Conservation (phyloP, 2,329 filamentous ascomycete species). For the Pseudophaeomoniella oleicola region DNA sequence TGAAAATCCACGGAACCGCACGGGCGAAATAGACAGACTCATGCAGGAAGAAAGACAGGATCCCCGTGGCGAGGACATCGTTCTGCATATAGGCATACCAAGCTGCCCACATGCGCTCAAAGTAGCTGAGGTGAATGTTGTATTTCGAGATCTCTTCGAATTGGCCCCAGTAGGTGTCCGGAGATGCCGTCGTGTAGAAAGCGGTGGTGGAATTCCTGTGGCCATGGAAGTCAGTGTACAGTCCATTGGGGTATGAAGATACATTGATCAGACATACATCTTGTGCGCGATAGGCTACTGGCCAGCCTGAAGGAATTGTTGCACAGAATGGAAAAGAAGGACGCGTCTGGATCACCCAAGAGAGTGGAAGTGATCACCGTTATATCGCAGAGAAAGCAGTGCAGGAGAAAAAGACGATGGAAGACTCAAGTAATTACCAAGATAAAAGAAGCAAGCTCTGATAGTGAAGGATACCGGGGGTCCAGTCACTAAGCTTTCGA, state of each 20-base stretch:
- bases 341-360: no score
- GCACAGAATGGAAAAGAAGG: no score
- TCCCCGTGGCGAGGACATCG: conserved; percentile 86
- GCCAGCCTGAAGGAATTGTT: no score
- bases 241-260: no score
- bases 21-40: conserved; percentile 91
- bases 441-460: no score
- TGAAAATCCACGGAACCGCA: conserved; percentile 78
- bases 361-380: no score
- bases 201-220: conserved; percentile 33
- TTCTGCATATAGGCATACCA: conserved; percentile 99
- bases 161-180: conserved; percentile 50
- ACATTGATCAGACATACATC: no score
- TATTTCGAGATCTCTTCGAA: conserved; percentile 51
- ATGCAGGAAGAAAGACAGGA: conserved; percentile 95
- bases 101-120: conserved; percentile 82
- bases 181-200: conserved; percentile 18
- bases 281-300: not conserved
- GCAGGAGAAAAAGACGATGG: not conserved
- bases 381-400: not conserved
- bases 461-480: not conserved
- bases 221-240: no score
- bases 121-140: conserved; percentile 75
- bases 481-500: not conserved
- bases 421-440: no score